Evolutionary conservation across 768 basidiomycete genomes (phyloP), one percentile per base, ranked within the genome.

Genomic region (Hortiboletus campestris): DNA sequence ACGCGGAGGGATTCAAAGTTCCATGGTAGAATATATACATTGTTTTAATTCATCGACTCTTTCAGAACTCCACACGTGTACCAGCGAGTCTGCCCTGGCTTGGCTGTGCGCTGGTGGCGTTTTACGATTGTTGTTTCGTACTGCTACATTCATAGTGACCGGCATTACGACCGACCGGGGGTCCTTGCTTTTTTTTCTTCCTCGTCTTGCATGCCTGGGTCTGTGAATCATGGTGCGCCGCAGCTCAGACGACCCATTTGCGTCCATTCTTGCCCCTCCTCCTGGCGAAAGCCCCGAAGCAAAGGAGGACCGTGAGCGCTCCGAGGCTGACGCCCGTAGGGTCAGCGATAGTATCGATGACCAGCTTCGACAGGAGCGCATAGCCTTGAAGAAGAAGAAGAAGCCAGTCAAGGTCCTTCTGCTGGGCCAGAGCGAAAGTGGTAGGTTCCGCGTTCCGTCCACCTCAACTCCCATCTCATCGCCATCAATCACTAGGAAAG

Each of bases 281-380:
- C 72, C 76, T 2, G 74, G 84, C 63, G 90, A 91, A 63, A 81
- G 86, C 0, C 73, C 77, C 2, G 79, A 81, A 25, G 78, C 84
- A 57, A 80, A 80, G 40, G 74, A 75, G 36, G 70, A 72, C 17
- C 78, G 90, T 34, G 82, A 88, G 63, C 72, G 69, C 13, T 79
- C 78, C 6, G 90, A 91, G 69, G 78, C 78, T 0, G 81, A 84
- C 54, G 89, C 87, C 0, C 79, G 80, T 63, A 74, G 77, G 58
- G 74, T 87, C 41, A 83, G 85, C 70, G 86, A 91, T 41, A 79
- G 83, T 57, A 92, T 92, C 56, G 90, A 92, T 75, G 87, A 87
- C 51, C 80, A 83, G 68, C 73, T 92, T 41, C 79, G 81, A 47
- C 76, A 75, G 50, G 89, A 91, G 67, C 79, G 74, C 58, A 77